Evolutionary conservation across 169 alveolate genomes (phyloP), one percentile per base, ranked within the genome.

Genomic region (Eimeria zaria): DNA sequence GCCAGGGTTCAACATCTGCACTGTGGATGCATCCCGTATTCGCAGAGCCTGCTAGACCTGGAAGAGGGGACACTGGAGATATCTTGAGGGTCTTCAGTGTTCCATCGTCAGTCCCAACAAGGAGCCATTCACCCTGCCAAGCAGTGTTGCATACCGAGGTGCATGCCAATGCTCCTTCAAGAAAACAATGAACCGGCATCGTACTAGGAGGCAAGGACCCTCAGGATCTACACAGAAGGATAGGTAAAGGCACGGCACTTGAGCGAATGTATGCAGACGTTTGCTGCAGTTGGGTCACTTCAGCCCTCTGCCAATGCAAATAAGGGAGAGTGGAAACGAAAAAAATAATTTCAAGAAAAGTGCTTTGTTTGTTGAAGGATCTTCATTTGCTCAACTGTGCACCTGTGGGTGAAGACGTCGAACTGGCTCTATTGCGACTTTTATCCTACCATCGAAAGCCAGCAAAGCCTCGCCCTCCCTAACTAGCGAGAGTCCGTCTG

Each of bases 81-180:
- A 39, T 48, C 44, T 44, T 58, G n/a, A 87, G 81, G 53, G 93
- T 48, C 33, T 87, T 87, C 53, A 87, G 64, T 18, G 64, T 62
- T n/a, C 93, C 93, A 39, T 14, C 27, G 81, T 60, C 93, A 24
- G 81, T 87, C 67, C 93, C 93, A 9, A 87, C 4, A 5, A 87
- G 64, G 24, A 87, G 93, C 93, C 93, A 87, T 4, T 87, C 81
- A 12, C 80, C 83, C 67, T 41, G 81, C 93, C 93, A 87, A 36
- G 64, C 81, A 58, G 71, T 46, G 64, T 83, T 60, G 93, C 93
- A 83, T n/a, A 30, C 80, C 36, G 93, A 87, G 81, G 64, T 33
- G 41, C 58, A 62, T 62, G 93, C 36, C 64, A 87, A 48, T 36
- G 62, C 51, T 41, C 78, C 62, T 39, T 87, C 81, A 48, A 87